Evolutionary conservation across 352 stramenopile species (phyloP).

Genomic region (Phytophthora sp.): DNA sequence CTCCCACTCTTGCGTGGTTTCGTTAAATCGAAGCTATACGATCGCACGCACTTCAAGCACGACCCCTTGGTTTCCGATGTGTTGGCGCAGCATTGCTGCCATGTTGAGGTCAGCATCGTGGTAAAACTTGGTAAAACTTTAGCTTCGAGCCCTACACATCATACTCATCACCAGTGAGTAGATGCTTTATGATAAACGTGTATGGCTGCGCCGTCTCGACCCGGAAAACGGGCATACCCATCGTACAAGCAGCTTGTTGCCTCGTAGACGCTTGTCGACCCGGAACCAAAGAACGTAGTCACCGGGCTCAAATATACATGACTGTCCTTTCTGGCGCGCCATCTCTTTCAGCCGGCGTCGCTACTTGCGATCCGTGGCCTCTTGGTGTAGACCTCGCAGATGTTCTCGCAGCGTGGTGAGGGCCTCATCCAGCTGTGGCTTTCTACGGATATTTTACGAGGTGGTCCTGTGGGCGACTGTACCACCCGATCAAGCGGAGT

Average conservation of each 20-base stretch:
- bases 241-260: not conserved
- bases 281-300: slow-evolving; percentile 15
- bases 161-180: not conserved
- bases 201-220: not conserved
- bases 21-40: not conserved
- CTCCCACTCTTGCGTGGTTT: not conserved
- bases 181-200: slow-evolving; percentile 7
- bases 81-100: no score
- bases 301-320: not conserved
- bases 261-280: not conserved
- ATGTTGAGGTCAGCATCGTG: no score
- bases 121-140: slow-evolving; percentile 11
- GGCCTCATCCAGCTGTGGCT: no score
- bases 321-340: not conserved
- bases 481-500: no score
- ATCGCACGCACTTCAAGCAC: not conserved
- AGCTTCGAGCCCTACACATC: not conserved
- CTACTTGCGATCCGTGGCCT: not conserved
- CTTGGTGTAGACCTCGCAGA: slow-evolving; percentile 4
- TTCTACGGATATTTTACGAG: no score
- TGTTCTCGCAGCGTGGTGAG: not conserved
- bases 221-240: slow-evolving; percentile 10
- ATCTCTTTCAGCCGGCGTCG: not conserved
- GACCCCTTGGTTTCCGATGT: not conserved
- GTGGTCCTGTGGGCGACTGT: no score